Evolutionary conservation across 306 rosid genomes (phyloP), one percentile per base, ranked within the genome.

Genomic region (Begonia fuchsioides): DNA sequence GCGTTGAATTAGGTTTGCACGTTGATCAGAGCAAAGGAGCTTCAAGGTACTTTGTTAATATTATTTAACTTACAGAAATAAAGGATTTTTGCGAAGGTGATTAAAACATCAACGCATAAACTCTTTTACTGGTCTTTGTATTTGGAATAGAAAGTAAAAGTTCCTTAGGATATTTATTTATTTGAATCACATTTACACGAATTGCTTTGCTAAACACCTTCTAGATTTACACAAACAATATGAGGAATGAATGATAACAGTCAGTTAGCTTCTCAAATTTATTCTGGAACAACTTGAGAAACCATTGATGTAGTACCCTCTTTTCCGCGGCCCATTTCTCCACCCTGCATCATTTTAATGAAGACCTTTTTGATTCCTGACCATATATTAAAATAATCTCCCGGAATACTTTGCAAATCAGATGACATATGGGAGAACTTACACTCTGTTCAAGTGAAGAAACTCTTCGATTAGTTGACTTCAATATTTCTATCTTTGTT

Each of bases 401-500:
- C 13, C 13, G 18, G 11, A 10, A 13, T 12, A 20, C 39, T 43
- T 41, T 39, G 32, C 43, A 32, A 18, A 20, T 54, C 9, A 17
- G 11, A 9, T 20, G 52, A 38, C 45, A 41, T 41, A 13, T 20
- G 17, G 9, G 53, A 43, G 53, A 46, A 74, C 94, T 82, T 61
- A 81, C 95, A 35, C 11, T 64, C 56, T 38, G 47, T 44, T 65
- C 68, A 54, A 57, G 39, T 43, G 63, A 67, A 63, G 59, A 17
- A 46, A 64, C 66, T 70, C 62, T 75, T 59, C 58, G 61, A 15
- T 26, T 70, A 13, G 68, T 66, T 56, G 78, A 65, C 52, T 73
- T 62, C 51, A 43, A 67, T 60, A 61, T 53, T 53, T 84, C 86
- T 48, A 84, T 58, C 35, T 81, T 82, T 47, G 92, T 68, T n/a